Evolutionary conservation across 495 filamentous ascomycete genomes (phyloP).

Genomic region (Mytilinidion resinicola): DNA sequence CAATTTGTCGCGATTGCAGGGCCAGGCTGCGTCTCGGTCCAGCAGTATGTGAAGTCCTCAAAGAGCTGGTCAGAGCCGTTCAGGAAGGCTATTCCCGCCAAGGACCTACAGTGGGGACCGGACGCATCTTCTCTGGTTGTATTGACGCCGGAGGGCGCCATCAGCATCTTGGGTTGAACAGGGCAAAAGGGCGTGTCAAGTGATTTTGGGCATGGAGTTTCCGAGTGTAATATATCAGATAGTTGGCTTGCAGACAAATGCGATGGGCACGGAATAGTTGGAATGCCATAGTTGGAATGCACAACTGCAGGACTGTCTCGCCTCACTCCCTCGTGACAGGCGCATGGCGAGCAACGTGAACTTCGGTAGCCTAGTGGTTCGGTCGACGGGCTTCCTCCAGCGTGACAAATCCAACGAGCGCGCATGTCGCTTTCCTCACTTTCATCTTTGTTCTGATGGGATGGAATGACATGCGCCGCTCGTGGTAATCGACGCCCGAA

Average conservation of each 20-base stretch:
- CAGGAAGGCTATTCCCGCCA: conserved; percentile 63
- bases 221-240: conserved; percentile 17
- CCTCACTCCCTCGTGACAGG: background rate
- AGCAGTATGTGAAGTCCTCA: conserved; percentile 72
- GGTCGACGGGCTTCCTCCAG: too few species aligned
- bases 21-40: conserved; percentile 72
- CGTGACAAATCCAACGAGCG: too few species aligned
- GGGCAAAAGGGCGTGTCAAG: conserved; percentile 24
- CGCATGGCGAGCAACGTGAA: background rate
- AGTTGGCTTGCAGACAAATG: conserved; percentile 4
- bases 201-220: background rate
- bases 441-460: too few species aligned
- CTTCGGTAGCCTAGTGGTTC: too few species aligned
- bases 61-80: conserved; percentile 90
- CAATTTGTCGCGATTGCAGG: conserved; percentile 85
- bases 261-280: conserved; percentile 6
- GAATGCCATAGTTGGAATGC: background rate
- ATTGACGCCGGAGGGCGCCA: conserved; percentile 64
- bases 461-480: too few species aligned
- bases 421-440: too few species aligned
- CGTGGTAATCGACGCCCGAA: background rate
- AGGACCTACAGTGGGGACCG: conserved; percentile 69
- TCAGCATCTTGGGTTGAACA: conserved; percentile 53
- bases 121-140: conserved; percentile 67
- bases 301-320: background rate